phyloP scores from a whole-genome alignment of 495 filamentous ascomycete species.

The Hypomontagnella submonticulosa region DNA sequence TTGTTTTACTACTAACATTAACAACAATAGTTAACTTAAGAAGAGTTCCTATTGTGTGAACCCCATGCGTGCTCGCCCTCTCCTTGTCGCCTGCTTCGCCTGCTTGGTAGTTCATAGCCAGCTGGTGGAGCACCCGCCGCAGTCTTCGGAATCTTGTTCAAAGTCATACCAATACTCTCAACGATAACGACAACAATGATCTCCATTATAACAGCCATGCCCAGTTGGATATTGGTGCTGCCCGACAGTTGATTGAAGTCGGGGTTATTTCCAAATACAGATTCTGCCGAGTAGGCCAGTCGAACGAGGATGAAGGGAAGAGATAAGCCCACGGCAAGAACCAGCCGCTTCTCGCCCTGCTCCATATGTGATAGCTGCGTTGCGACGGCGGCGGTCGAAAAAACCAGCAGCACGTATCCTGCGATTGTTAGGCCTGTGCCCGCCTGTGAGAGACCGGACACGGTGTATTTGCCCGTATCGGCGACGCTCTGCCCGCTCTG shows the following conservation, averaged over 20 bases:
- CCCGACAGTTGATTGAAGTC: constrained; percentile 46
- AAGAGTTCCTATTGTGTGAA: no score
- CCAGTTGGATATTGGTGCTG: constrained; percentile 43
- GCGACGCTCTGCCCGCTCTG: constrained; percentile 20
- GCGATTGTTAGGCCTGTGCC: constrained; percentile 47
- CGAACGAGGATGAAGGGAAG: constrained; percentile 55
- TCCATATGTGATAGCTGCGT: constrained; percentile 40
- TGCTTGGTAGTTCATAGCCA: constrained; percentile 3
- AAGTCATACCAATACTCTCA: constrained; percentile 49
- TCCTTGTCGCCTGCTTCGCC: no score
- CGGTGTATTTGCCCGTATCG: constrained; percentile 30
- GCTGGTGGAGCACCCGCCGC: not conserved
- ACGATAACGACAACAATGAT: constrained; percentile 49
- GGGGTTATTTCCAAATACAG: constrained; percentile 40
- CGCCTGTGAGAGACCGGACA: constrained; percentile 43
- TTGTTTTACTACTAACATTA: not conserved
- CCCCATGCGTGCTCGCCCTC: no score
- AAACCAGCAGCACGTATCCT: constrained; percentile 42
- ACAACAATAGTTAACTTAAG: not conserved
- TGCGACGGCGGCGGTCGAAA: constrained; percentile 39
- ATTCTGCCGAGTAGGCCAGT: constrained; percentile 47
- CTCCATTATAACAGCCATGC: constrained; percentile 53
- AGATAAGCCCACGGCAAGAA: constrained; percentile 46
- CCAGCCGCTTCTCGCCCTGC: constrained; percentile 49
- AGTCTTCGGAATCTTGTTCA: constrained; percentile 25